A percentile compares a stretch with the other conserved stretches of the same genome.
Evolutionary conservation across 176 grass and related monocot genomes (phyloP).

Genomic region (Cenchrus fungigraminus): DNA sequence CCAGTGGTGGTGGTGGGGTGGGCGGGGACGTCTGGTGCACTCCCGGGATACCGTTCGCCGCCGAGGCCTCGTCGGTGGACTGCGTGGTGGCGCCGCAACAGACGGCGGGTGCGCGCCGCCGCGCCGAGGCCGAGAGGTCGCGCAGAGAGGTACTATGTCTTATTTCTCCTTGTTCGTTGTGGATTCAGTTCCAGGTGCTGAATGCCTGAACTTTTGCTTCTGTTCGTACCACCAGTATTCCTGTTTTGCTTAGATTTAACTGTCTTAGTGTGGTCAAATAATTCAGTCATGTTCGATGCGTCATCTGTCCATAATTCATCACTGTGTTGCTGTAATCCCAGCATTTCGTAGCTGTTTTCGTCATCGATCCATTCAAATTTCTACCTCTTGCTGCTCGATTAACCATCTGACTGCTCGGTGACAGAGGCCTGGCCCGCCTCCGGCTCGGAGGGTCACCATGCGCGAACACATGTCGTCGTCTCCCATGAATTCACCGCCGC

Average conservation of each 20-base stretch:
- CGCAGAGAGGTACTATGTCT: conserved; percentile 64
- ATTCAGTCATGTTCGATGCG: neutral
- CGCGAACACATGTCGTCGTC: conserved; percentile 64
- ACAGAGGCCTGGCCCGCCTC: conserved; percentile 46
- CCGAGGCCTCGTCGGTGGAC: conserved; percentile 81
- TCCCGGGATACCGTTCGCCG: conserved; percentile 72
- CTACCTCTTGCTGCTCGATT: conserved; percentile 1
- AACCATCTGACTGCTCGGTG: neutral
- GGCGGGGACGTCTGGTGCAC: conserved; percentile 85
- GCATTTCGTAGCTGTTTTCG: neutral
- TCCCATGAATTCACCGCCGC: conserved; percentile 55
- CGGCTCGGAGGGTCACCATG: conserved; percentile 60
- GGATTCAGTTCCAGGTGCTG: neutral
- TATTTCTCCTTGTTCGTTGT: too few relatives aligned
- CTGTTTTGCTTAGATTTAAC: neutral
- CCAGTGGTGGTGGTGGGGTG: neutral
- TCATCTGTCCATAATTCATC: neutral
- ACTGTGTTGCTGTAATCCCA: neutral
- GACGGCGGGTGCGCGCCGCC: conserved; percentile 30
- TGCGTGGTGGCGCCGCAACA: conserved; percentile 78
- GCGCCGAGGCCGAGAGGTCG: conserved; percentile 50
- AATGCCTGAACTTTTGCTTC: neutral
- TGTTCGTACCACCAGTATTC: neutral
- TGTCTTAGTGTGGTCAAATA: neutral
- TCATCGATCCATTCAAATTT: conserved; percentile 39